Conservation (phyloP, 805 yeast species). For the Metschnikowia lochheadii region DNA sequence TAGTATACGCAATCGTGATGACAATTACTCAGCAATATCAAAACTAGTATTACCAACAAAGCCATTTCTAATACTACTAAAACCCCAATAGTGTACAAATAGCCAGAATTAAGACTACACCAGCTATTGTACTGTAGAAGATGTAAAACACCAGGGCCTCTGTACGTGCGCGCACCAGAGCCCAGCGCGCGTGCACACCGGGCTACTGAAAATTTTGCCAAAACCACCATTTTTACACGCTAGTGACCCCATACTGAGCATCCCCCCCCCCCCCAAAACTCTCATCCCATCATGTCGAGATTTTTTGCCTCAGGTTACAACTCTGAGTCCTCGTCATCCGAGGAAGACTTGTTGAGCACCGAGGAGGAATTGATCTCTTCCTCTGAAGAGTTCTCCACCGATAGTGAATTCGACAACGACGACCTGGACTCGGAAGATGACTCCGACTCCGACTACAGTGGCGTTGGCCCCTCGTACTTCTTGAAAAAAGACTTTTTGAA, state of each 20-base stretch:
- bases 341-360: slow-evolving; percentile 48
- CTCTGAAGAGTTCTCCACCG: slow-evolving; percentile 41
- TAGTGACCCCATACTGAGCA: slow-evolving; percentile 4
- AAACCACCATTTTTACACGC: slow-evolving; percentile 1
- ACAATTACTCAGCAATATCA: too few species aligned
- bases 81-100: too few species aligned
- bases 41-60: too few species aligned
- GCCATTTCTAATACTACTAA: too few species aligned
- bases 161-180: slow-evolving; percentile 11
- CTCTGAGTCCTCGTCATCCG: slow-evolving; percentile 51
- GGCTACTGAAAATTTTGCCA: slow-evolving; percentile 13
- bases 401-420: slow-evolving; percentile 50
- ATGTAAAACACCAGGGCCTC: not conserved
- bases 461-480: slow-evolving; percentile 51
- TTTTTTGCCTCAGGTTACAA: slow-evolving; percentile 71
- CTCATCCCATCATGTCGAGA: slow-evolving; percentile 64
- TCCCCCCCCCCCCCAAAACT: slow-evolving; percentile 3
- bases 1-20: too few species aligned
- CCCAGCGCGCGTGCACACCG: slow-evolving; percentile 9
- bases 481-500: slow-evolving; percentile 48
- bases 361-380: slow-evolving; percentile 57
- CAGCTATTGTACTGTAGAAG: too few species aligned
- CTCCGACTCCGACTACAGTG: slow-evolving; percentile 35
- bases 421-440: slow-evolving; percentile 21
- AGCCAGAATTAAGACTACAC: too few species aligned